Evolutionary conservation across 495 filamentous ascomycete species (phyloP).

Genomic region (Bombardia bombarda): DNA sequence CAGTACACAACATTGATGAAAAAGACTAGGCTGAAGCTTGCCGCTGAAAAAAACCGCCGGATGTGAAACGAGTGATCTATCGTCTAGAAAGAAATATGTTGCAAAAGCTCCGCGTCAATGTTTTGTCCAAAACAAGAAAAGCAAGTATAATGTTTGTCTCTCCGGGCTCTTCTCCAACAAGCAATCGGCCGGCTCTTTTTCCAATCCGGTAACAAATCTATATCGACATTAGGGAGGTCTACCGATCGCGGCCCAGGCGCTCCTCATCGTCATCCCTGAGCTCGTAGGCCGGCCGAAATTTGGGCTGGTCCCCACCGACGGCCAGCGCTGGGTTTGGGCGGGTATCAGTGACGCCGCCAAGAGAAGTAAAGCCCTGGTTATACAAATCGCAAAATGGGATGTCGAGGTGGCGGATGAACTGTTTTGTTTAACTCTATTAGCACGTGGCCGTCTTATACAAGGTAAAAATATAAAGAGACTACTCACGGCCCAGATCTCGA

Average conservation of each 20-base stretch:
- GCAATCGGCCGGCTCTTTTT: too few species aligned
- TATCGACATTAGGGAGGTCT: neutral
- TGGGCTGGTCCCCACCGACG: slow-evolving; percentile 27
- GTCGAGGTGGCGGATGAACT: slow-evolving; percentile 75
- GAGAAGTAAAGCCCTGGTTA: slow-evolving; percentile 55
- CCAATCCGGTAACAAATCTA: neutral
- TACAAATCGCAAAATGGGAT: slow-evolving; percentile 82
- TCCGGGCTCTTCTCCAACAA: too few species aligned
- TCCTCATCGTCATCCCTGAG: slow-evolving; percentile 78
- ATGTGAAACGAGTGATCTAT: too few species aligned
- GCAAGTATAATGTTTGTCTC: too few species aligned
- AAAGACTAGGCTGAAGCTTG: too few species aligned
- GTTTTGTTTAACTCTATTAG: too few species aligned
- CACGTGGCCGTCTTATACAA: too few species aligned
- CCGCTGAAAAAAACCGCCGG: too few species aligned
- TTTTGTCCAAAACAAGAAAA: too few species aligned
- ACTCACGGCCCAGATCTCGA: slow-evolving; percentile 83
- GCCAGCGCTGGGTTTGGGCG: slow-evolving; percentile 75
- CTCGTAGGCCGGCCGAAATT: slow-evolving; percentile 79
- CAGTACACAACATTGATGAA: too few species aligned
- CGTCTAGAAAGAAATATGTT: too few species aligned
- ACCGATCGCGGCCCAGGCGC: slow-evolving; percentile 64
- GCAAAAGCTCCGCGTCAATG: too few species aligned
- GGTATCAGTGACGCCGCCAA: slow-evolving; percentile 87
- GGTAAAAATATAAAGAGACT: neutral